Conservation (phyloP, 495 filamentous ascomycete species). For the Neurospora pannonica region DNA sequence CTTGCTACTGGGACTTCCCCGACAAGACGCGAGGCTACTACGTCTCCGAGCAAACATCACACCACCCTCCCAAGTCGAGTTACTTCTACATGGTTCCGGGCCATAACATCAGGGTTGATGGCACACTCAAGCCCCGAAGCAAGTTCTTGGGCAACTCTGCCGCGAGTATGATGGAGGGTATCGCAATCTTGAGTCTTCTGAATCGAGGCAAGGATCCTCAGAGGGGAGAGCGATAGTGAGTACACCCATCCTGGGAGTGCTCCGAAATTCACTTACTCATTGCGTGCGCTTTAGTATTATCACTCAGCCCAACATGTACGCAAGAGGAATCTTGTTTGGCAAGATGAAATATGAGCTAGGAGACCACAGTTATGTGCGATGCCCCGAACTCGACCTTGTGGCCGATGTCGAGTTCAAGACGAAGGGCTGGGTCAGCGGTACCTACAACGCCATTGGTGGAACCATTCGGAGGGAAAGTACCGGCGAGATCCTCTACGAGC, state of each 20-base stretch:
- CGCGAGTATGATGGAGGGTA: slow-evolving; percentile 96
- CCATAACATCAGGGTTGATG: slow-evolving; percentile 91
- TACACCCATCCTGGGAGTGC: slow-evolving; percentile 4
- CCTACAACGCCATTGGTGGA: slow-evolving; percentile 92
- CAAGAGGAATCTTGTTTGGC: slow-evolving; percentile 90
- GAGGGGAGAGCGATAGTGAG: slow-evolving; percentile 82
- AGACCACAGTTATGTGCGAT: slow-evolving; percentile 90
- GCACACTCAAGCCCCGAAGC: slow-evolving; percentile 90
- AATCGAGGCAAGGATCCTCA: slow-evolving; percentile 58
- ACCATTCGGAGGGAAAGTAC: slow-evolving; percentile 84
- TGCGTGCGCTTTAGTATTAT: slow-evolving; percentile 48
- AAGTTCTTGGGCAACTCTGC: slow-evolving; percentile 96
- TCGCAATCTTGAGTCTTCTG: slow-evolving; percentile 74
- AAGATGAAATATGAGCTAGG: slow-evolving; percentile 99
- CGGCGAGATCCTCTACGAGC: slow-evolving; percentile 75
- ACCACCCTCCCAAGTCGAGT: slow-evolving; percentile 96
- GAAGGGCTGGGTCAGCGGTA: slow-evolving; percentile 94
- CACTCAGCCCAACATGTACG: slow-evolving; percentile 99
- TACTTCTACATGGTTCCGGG: slow-evolving; percentile 99
- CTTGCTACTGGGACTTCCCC: slow-evolving; percentile 90
- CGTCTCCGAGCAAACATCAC: slow-evolving; percentile 85
- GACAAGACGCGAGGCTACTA: slow-evolving; percentile 86
- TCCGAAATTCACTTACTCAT: slow-evolving; percentile 1
- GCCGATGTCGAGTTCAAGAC: slow-evolving; percentile 98
- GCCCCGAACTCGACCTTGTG: slow-evolving; percentile 74